Base-by-base conservation (phyloP, 352 stramenopile species). In the Phytopythium boreale region DNA sequence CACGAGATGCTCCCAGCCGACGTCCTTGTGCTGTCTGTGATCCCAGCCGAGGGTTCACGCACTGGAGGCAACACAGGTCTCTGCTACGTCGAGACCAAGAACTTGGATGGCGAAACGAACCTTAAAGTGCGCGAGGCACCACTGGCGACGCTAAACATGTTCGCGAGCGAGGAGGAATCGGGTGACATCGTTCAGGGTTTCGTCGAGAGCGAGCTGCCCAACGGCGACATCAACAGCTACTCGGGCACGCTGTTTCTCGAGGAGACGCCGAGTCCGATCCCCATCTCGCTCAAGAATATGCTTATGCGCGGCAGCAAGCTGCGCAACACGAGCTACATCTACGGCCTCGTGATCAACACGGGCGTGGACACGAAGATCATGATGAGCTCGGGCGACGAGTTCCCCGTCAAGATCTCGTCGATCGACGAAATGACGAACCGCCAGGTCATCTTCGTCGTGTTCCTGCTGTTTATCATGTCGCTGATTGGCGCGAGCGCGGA, bases 321-420 rank as follows among this genome's bases (percentile, higher is more conserved):
- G 8, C 84, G 93, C 6, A 97, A 97, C 65, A 98, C 93, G 10
- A 88, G 88, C 31, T 96, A 62, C 41, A 81, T 89, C 6, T 95
- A 95, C 37, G 95, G 93, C 0, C 63, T 98, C 9, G 96, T 98
- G 7, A 77, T 98, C 12, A 98, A 98, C 70, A 98, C 92, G 9
- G 93, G 93, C 27, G 74, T 96, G 34, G 93, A 98, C 60, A 83
- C 79, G 8, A 98, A 98, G 70, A 96, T 98, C 57, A 96, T 96
- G 81, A 92, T 93, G 87, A 97, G 84, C 64, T 92, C 86, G 3
- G 84, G 82, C 3, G 80, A 94, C 50, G 86, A 90, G 50, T 92
- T 92, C 61, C 79, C 86, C 2, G 74, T 93, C 2, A 96, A 96
- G 65, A n/a, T 90, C 17, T 91, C 79, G 12, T 91, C 84, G 10